A percentile compares a stretch with the other conserved stretches of the same genome.
These are phyloP conservation scores for Cydonia oblonga DNA, from an alignment of 331 rosid genomes.

Conservation along the genomic window DNA sequence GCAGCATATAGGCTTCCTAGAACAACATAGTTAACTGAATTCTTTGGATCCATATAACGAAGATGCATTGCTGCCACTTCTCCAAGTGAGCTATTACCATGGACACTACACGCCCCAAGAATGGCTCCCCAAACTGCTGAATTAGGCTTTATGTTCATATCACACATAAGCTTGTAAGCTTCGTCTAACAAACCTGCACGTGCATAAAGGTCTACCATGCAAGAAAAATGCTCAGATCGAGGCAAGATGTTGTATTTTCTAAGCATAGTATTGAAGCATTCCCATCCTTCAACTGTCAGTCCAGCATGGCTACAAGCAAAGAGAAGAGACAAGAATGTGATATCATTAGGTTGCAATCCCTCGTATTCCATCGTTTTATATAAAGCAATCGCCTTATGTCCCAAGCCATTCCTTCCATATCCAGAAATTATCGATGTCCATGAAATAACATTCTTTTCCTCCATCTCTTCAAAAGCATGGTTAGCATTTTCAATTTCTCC, in stretches of 20 bases:
- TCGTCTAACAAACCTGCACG: constrained; percentile 28
- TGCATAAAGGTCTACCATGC: constrained; percentile 28
- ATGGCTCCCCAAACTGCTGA: constrained; percentile 28
- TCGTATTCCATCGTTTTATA: constrained; percentile 21
- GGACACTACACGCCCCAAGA: constrained; percentile 23
- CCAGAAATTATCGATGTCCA: constrained; percentile 26
- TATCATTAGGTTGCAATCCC: constrained; percentile 24
- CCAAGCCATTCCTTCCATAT: constrained; percentile 25
- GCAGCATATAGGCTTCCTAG: constrained; percentile 26
- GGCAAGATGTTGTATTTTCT: constrained; percentile 15
- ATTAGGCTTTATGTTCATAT: constrained; percentile 14
- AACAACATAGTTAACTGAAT: constrained; percentile 18
- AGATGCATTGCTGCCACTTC: constrained; percentile 22
- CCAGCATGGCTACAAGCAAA: constrained; percentile 34
- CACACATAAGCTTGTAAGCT: constrained; percentile 11
- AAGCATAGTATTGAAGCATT: constrained; percentile 21
- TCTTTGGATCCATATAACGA: constrained; percentile 13
- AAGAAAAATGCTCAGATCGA: constrained; percentile 21
- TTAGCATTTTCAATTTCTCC: constrained; percentile 25
- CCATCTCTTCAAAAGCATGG: constrained; percentile 22
- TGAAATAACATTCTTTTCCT: constrained; percentile 21
- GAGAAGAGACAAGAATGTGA: constrained; percentile 28
- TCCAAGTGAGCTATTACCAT: constrained; percentile 22
- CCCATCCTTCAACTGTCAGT: constrained; percentile 24
- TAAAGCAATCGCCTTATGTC: constrained; percentile 18